Percentiles rank a stretch among this genome's conserved stretches.
Evolutionary conservation across 176 grass and related monocot species (phyloP).

Genomic region (Eleusine indica): DNA sequence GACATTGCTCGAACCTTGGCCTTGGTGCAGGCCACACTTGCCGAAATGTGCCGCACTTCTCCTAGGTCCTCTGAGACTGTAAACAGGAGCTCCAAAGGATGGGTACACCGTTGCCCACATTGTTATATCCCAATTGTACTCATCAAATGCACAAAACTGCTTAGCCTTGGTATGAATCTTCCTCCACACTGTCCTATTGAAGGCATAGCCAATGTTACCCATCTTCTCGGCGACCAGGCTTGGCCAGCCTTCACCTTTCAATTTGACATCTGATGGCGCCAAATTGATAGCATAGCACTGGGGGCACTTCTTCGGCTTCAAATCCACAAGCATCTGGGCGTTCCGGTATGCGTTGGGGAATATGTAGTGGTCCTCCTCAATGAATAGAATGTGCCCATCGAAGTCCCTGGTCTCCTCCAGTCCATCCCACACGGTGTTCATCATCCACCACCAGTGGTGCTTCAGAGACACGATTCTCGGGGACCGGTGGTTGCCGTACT

Average conservation of each 20-base stretch:
- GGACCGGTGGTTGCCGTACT: conserved; percentile 89
- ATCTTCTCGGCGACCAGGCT: conserved; percentile 87
- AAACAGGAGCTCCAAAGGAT: conserved; percentile 78
- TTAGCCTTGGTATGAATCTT: conserved; percentile 93
- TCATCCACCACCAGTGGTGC: conserved; percentile 99
- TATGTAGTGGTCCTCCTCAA: conserved; percentile 96
- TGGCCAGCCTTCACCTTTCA: conserved; percentile 76
- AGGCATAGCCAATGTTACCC: conserved; percentile 95
- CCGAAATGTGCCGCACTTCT: conserved; percentile 92
- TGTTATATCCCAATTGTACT: conserved; percentile 99
- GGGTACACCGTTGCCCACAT: conserved; percentile 98
- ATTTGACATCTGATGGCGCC: conserved; percentile 78
- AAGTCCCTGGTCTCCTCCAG: conserved; percentile 75
- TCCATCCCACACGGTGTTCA: conserved; percentile 98
- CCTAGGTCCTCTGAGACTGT: conserved; percentile 75
- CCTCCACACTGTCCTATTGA: conserved; percentile 94
- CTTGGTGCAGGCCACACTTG: conserved; percentile 94
- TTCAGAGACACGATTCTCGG: conserved; percentile 90
- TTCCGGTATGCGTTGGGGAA: conserved; percentile 90
- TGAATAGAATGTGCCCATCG: conserved; percentile 79
- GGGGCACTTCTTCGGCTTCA: conserved; percentile 79
- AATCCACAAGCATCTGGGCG: conserved; percentile 64
- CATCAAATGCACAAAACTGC: conserved; percentile 87
- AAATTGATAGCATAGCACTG: conserved; percentile 84
- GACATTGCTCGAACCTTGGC: conserved; percentile 58